Evolutionary conservation across 2,329 filamentous ascomycete species (phyloP), one percentile per base, ranked within the genome.

Genomic region (Scytalidium sp.): DNA sequence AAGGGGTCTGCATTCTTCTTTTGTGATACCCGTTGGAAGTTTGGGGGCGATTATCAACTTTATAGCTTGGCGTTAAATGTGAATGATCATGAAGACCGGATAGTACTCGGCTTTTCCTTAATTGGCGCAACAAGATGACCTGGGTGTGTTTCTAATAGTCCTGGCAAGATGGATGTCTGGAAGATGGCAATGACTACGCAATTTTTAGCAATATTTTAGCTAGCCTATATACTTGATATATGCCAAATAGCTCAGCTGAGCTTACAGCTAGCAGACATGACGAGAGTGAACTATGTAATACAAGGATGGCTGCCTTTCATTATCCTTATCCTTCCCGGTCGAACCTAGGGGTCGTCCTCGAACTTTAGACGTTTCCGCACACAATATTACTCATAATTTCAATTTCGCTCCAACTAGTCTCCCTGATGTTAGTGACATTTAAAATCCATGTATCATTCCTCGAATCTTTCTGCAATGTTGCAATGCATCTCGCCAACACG

Each of bases 371-470:
- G 7, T 27, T 7, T 15, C 32, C 32, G 15, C 32, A 36, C 17
- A 36, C 17, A 15, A 36, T n/a, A 5, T 69, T 71, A 52, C 73
- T 72, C 3, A 73, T 76, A 67, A 70, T 72, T 10, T 69, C 64
- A n/a, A 81, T 67, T 57, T 81, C 79, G 23, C 79, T 77, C 75
- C 74, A 78, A 25, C 66, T 72, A 2, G 74, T 75, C 51, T 74
- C 67, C 70, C 77, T 76, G 11, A 81, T 72, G 49, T 72, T 79
- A 49, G 76, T 60, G 3, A 82, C 66, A 8, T 69, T 64, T 45
- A 78, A 61, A 19, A 65, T 8, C 63, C 74, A 73, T 20, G 41
- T 54, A 19, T 44, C 72, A 48, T 66, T 66, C 46, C 65, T 68
- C 0, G 62, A 66, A 15, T 74, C 68, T 44, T 68, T 70, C 56